Conservation (phyloP, 768 basidiomycete species). For the Phlebiopsis flavidoalba region DNA sequence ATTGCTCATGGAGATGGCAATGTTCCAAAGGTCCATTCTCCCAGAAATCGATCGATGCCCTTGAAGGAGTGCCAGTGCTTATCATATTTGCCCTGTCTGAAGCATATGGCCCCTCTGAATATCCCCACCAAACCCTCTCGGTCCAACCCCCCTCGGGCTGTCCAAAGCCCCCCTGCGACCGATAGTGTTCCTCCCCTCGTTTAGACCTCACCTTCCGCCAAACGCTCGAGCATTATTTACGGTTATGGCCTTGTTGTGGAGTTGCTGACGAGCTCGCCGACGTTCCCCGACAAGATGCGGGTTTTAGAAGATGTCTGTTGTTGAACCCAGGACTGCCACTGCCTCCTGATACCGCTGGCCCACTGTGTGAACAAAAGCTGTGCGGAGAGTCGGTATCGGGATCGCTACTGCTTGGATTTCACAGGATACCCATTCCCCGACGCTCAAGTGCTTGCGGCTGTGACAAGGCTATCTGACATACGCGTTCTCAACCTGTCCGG, state of each 20-base stretch:
- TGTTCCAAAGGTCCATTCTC: too few species aligned
- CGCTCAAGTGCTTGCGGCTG: slow-evolving; percentile 19
- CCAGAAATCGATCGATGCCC: too few species aligned
- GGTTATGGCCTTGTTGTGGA: slow-evolving; percentile 18
- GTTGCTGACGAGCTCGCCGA: slow-evolving; percentile 25
- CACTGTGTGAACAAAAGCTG: slow-evolving; percentile 22
- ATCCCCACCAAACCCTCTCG: too few species aligned
- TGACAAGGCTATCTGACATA: slow-evolving; percentile 11
- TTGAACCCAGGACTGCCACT: slow-evolving; percentile 9
- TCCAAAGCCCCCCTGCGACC: too few species aligned
- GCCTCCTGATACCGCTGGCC: slow-evolving; percentile 23
- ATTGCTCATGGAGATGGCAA: too few species aligned
- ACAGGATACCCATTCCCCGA: slow-evolving; percentile 19
- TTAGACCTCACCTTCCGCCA: slow-evolving; percentile 23
- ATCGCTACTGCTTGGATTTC: slow-evolving; percentile 21
- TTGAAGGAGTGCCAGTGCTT: too few species aligned
- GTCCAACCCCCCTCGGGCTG: too few species aligned
- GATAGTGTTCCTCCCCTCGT: slow-evolving; percentile 20
- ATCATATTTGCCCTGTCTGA: too few species aligned
- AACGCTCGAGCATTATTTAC: slow-evolving; percentile 23
- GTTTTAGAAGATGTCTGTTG: slow-evolving; percentile 18
- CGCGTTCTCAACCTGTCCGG: slow-evolving; percentile 23
- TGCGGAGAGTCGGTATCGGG: slow-evolving; percentile 9
- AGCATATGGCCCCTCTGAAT: too few species aligned
- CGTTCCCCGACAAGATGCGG: slow-evolving; percentile 26